phyloP scores from a whole-genome alignment of 2,329 filamentous ascomycete species.

The Massarina eburnea region DNA sequence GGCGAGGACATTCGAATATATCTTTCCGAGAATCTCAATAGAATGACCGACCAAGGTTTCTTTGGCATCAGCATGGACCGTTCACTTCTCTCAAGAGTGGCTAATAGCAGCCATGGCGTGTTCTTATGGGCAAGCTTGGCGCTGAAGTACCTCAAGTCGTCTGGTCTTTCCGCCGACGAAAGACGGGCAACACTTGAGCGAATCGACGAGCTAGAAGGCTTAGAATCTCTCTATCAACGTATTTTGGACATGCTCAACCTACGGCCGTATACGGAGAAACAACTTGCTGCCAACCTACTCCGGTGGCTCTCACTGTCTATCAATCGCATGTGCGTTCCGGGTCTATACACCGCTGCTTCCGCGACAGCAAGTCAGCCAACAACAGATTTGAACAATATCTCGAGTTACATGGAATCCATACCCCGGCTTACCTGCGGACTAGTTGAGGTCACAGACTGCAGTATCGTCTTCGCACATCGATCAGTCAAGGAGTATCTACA shows the following conservation, averaged over 20 bases:
- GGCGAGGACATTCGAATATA: conserved; percentile 19
- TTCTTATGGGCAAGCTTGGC: conserved; percentile 33
- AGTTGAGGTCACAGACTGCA: conserved; percentile 19
- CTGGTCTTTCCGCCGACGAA: conserved; percentile 27
- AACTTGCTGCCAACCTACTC: conserved; percentile 22
- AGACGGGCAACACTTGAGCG: conserved; percentile 20
- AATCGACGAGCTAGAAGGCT: conserved; percentile 17
- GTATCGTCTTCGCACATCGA: conserved; percentile 24
- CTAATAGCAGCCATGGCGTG: conserved; percentile 22
- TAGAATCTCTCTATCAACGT: conserved; percentile 23
- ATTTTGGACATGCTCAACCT: conserved; percentile 24
- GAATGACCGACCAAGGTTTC: conserved; percentile 31
- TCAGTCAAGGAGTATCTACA: conserved; percentile 30
- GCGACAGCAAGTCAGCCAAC: conserved; percentile 12
- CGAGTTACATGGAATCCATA: conserved; percentile 17
- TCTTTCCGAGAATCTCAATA: conserved; percentile 20
- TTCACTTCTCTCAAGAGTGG: conserved; percentile 18
- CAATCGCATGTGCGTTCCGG: conserved; percentile 18
- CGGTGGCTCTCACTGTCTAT: conserved; percentile 31
- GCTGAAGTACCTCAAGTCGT: conserved; percentile 26
- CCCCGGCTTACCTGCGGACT: conserved; percentile 28
- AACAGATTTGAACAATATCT: conserved; percentile 4
- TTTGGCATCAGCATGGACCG: conserved; percentile 32
- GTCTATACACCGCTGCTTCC: conserved; percentile 23
- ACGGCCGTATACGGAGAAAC: conserved; percentile 20